Evolutionary conservation across 345 rosid species (phyloP).

Genomic region (Eucalyptus pauciflora): DNA sequence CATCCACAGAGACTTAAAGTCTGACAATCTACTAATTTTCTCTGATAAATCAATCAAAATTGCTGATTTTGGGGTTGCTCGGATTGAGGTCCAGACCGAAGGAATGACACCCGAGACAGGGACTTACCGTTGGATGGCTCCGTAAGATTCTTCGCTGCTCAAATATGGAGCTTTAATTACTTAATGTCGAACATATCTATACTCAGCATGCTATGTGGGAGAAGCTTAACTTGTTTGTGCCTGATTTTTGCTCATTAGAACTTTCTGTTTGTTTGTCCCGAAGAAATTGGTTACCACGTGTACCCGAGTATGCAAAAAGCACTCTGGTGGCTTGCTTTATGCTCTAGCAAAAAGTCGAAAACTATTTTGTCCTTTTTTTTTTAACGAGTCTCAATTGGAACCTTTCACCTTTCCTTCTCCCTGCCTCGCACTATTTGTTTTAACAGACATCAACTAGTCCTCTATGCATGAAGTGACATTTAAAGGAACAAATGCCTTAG

Average conservation of each 20-base stretch:
- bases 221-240: background rate
- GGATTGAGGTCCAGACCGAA: constrained; percentile 37
- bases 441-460: background rate
- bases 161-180: background rate
- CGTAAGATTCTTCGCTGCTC: constrained; percentile 14
- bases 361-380: background rate
- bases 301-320: background rate
- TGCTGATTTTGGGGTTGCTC: constrained; percentile 42
- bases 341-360: background rate
- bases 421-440: background rate
- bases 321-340: background rate
- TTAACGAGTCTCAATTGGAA: background rate
- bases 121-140: constrained; percentile 47
- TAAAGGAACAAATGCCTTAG: background rate
- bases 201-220: background rate
- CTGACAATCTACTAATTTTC: constrained; percentile 27
- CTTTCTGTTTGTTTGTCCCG: background rate
- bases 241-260: background rate
- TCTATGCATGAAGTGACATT: background rate
- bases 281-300: background rate
- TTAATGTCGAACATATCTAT: background rate
- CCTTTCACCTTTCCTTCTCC: background rate
- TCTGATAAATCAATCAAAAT: constrained; percentile 29
- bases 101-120: constrained; percentile 46
- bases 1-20: constrained; percentile 34